Conservation (phyloP, 306 rosid species). For the Cyamopsis tetragonoloba region DNA sequence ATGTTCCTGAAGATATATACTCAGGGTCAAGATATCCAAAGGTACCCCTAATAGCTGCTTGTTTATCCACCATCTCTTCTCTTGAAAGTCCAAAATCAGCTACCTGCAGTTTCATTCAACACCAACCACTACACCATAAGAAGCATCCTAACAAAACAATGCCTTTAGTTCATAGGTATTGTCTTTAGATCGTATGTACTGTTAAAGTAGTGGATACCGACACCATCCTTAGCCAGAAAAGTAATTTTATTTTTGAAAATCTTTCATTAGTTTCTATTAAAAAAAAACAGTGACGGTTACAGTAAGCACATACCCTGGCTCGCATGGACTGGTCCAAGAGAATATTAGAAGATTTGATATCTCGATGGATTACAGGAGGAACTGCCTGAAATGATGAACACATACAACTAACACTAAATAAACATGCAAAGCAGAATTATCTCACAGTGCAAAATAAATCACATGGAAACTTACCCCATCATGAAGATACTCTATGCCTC, state of each 20-base stretch:
- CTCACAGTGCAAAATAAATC: slow-evolving; percentile 20
- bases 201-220: neutral
- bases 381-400: slow-evolving; percentile 63
- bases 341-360: slow-evolving; percentile 86
- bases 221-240: neutral
- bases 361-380: slow-evolving; percentile 96
- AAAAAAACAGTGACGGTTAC: neutral
- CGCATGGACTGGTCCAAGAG: slow-evolving; percentile 86
- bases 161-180: too few species aligned
- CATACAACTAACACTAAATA: neutral
- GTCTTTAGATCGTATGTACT: neutral
- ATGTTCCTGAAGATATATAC: slow-evolving; percentile 79
- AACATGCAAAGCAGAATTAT: slow-evolving; percentile 1
- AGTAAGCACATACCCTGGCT: slow-evolving; percentile 67
- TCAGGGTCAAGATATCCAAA: slow-evolving; percentile 96
- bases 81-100: slow-evolving; percentile 98
- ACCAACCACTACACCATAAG: slow-evolving; percentile 3
- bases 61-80: slow-evolving; percentile 87
- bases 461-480: slow-evolving; percentile 71
- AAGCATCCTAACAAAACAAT: neutral
- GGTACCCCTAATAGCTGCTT: slow-evolving; percentile 82
- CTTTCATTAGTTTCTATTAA: neutral
- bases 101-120: slow-evolving; percentile 68
- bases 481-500: slow-evolving; percentile 98
- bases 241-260: neutral